Percentiles rank a stretch among this genome's conserved stretches.
These are phyloP conservation scores for Hortiboletus campestris DNA, from an alignment of 768 basidiomycete species.

Conservation along the genomic window DNA sequence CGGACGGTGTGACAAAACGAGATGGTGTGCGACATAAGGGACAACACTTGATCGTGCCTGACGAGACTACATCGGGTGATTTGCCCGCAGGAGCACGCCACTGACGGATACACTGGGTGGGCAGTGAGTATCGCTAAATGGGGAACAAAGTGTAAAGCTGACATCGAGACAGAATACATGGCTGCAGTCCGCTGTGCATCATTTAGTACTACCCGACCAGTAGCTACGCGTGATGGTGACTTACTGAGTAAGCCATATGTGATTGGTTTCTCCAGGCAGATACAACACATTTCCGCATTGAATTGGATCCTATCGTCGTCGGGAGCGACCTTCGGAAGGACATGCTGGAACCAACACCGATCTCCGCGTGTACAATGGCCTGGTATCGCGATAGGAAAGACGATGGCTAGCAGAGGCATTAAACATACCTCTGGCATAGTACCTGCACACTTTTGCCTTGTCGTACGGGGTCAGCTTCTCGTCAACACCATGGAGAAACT, in stretches of 20 bases:
- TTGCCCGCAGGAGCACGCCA: conserved; percentile 70
- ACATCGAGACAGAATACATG: conserved; percentile 79
- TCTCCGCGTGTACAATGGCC: conserved; percentile 72
- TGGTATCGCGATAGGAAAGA: conserved; percentile 23
- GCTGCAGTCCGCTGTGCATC: conserved; percentile 57
- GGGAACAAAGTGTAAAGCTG: conserved; percentile 13
- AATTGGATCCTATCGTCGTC: conserved; percentile 25
- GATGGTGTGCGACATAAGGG: conserved; percentile 72
- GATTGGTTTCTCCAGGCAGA: conserved; percentile 72
- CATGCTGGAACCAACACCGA: conserved; percentile 75
- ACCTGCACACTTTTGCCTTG: conserved; percentile 65
- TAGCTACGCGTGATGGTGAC: conserved; percentile 8
- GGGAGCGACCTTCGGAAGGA: conserved; percentile 20
- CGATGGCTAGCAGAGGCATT: neutral
- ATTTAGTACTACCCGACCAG: conserved; percentile 6
- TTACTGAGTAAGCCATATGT: conserved; percentile 69
- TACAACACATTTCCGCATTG: conserved; percentile 58
- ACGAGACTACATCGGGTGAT: conserved; percentile 46
- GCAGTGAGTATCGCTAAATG: conserved; percentile 4
- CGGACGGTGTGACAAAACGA: conserved; percentile 71
- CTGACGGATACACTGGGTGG: conserved; percentile 65
- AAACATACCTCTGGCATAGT: conserved; percentile 54
- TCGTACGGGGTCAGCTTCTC: conserved; percentile 65
- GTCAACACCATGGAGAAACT: conserved; percentile 66
- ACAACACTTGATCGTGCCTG: conserved; percentile 70